Evolutionary conservation across 2,329 filamentous ascomycete genomes (phyloP), one percentile per base, ranked within the genome.

Genomic region (Falciphora oryzae): DNA sequence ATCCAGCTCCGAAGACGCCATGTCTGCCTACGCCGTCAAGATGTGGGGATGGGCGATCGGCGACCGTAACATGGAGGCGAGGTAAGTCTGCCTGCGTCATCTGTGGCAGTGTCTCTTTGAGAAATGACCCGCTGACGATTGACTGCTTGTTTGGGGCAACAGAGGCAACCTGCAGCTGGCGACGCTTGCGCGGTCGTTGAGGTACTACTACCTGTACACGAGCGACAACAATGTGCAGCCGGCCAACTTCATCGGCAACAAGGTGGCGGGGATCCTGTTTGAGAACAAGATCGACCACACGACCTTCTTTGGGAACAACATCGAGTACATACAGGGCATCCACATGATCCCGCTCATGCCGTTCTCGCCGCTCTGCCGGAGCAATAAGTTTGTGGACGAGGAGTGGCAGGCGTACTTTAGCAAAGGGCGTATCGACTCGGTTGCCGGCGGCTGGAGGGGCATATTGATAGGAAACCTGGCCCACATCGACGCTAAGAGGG

Each of bases 281-380:
- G 94, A 98, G 77, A 97, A 97, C 80, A 98, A 98, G 78, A 84
- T 93, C 64, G 92, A 98, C 74, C 92, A 97, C 76, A 89, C 90
- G 4, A 97, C 94, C 1, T 97, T 92, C 77, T 97, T 97, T 71
- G 91, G 92, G 59, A 75, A 79, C 62, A 85, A 88, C 65, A 83
- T 86, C 16, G 89, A 94, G 75, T 91, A 86, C 70, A 84, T 96
- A 66, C 79, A 85, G 71, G 90, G 90, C 65, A 93, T 94, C 70
- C 90, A 95, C 78, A 94, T 95, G 90, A 81, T 94, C 35, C 92
- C 92, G 1, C 77, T 93, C 59, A 81, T 89, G 62, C 88, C 92
- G 3, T 81, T 84, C 64, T 89, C 89, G 1, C 80, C 88, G 6
- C 85, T 90, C 66, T 86, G 88, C 6, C 86, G 95, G 27, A 83